These are phyloP conservation scores for Ailanthus altissimus DNA, from an alignment of 345 rosid species.

Conservation along the genomic window DNA sequence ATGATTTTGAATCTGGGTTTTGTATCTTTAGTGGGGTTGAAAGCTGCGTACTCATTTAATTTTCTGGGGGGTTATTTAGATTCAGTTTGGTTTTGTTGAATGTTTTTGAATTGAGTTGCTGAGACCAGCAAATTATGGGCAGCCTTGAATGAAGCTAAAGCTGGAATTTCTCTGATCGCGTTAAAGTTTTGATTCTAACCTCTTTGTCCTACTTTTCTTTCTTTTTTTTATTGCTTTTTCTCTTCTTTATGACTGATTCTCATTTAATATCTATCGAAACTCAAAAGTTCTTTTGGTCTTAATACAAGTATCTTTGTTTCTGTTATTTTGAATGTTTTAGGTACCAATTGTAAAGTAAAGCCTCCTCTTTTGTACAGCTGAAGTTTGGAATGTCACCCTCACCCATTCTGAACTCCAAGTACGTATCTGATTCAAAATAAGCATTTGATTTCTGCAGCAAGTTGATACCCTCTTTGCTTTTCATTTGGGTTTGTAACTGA, in stretches of 20 bases:
- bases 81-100: slow-evolving; percentile 27
- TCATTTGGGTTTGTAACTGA: slow-evolving; percentile 27
- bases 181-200: slow-evolving; percentile 38
- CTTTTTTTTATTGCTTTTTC: slow-evolving; percentile 17
- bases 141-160: slow-evolving; percentile 39
- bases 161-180: slow-evolving; percentile 41
- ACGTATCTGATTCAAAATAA: slow-evolving; percentile 18
- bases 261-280: slow-evolving; percentile 27
- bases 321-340: slow-evolving; percentile 41
- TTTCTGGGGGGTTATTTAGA: neutral
- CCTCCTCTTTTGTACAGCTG: slow-evolving; percentile 15
- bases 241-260: slow-evolving; percentile 36
- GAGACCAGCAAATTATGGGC: slow-evolving; percentile 34
- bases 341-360: slow-evolving; percentile 31
- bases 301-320: slow-evolving; percentile 26
- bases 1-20: no score
- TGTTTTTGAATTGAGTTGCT: slow-evolving; percentile 29
- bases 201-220: slow-evolving; percentile 24
- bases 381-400: slow-evolving; percentile 22
- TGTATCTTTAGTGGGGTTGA: no score
- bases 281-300: slow-evolving; percentile 25
- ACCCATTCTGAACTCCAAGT: neutral
- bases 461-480: slow-evolving; percentile 31
- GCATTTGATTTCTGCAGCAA: slow-evolving; percentile 26
- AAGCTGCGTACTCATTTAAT: no score